Conservation (phyloP, 2,329 filamentous ascomycete genomes). For the Penicillium sp. region DNA sequence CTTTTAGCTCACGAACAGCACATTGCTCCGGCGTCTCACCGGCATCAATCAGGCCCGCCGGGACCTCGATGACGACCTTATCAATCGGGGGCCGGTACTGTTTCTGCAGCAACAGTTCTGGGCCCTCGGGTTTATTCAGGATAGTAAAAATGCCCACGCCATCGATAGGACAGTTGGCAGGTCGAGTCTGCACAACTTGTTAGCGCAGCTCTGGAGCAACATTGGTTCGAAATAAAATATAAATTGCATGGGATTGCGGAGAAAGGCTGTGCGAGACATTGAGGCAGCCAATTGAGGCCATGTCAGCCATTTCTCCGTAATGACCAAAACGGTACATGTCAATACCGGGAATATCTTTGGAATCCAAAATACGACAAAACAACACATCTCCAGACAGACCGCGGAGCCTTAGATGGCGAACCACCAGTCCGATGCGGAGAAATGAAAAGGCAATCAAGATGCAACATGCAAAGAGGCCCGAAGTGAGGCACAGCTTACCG, state of each 20-base stretch:
- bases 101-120: conserved; percentile 49
- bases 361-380: too few species aligned
- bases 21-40: conserved; percentile 53
- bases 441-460: conserved; percentile 3
- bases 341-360: too few species aligned
- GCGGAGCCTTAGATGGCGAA: too few species aligned
- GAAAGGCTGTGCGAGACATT: conserved; percentile 1
- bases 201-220: too few species aligned
- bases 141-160: conserved; percentile 58
- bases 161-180: conserved; percentile 49
- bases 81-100: conserved; percentile 57
- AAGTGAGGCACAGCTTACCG: conserved; percentile 26
- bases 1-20: conserved; percentile 54
- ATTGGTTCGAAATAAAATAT: too few species aligned
- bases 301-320: too few species aligned
- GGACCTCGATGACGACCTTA: conserved; percentile 55
- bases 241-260: not conserved
- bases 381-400: too few species aligned
- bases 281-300: conserved; percentile 8
- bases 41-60: conserved; percentile 55
- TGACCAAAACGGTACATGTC: too few species aligned
- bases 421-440: too few species aligned
- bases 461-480: conserved; percentile 3
- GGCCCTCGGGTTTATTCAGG: conserved; percentile 48
- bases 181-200: conserved; percentile 44